These are phyloP conservation scores for Melaleuca alternifolia DNA, from an alignment of 345 rosid genomes.

Conservation along the genomic window DNA sequence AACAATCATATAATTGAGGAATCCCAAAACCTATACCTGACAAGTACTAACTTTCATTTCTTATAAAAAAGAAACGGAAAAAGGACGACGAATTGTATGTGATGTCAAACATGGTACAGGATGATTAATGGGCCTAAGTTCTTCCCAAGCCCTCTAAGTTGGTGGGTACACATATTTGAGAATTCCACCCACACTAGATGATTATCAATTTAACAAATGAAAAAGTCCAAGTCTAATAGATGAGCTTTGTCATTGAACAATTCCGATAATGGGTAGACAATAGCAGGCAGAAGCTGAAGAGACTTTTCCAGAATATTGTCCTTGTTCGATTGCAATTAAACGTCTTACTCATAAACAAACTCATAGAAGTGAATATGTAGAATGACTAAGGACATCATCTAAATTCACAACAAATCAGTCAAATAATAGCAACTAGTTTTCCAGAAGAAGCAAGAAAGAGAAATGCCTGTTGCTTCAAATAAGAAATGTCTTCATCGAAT, in stretches of 20 bases:
- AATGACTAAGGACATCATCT: not conserved
- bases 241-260: not conserved
- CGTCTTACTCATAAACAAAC: not conserved
- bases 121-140: not conserved
- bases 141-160: not conserved
- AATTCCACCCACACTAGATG: not conserved
- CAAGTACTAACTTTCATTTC: not conserved
- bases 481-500: conserved; percentile 52
- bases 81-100: not conserved
- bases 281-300: not conserved
- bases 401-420: not conserved
- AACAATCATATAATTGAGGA: not conserved
- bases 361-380: not conserved
- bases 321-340: not conserved
- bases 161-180: not conserved
- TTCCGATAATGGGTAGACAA: not conserved
- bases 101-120: not conserved
- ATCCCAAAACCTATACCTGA: not conserved
- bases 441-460: conserved; percentile 1
- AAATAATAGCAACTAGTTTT: not conserved
- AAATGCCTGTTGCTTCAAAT: conserved; percentile 65
- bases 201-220: not conserved
- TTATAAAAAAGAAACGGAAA: not conserved
- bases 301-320: not conserved
- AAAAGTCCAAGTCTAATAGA: not conserved